Evolutionary conservation across 495 filamentous ascomycete genomes (phyloP).

Genomic region (Neurospora sp.): DNA sequence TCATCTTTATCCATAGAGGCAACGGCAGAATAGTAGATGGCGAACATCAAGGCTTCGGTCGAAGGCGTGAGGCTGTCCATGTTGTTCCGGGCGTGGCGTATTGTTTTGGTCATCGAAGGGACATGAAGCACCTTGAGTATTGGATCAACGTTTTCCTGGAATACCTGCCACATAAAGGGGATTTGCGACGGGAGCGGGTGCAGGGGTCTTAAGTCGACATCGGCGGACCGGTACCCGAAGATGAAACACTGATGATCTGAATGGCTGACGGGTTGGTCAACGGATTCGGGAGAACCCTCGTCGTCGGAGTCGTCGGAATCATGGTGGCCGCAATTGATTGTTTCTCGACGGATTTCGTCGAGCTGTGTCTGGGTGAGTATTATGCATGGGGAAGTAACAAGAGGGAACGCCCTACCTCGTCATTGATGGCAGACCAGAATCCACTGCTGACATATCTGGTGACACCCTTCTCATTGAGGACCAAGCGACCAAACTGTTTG

Average conservation of each 20-base stretch:
- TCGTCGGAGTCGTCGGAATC: conserved; percentile 45
- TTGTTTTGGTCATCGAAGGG: conserved; percentile 43
- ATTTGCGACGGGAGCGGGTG: conserved; percentile 54
- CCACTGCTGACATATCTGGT: conserved; percentile 81
- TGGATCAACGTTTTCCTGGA: conserved; percentile 61
- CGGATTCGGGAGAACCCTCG: conserved; percentile 42
- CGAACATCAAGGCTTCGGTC: conserved; percentile 64
- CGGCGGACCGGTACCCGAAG: conserved; percentile 56
- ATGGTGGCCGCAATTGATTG: conserved; percentile 59
- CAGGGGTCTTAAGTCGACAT: conserved; percentile 35
- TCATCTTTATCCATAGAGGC: conserved; percentile 54
- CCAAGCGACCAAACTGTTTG: conserved; percentile 68
- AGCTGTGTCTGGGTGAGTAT: conserved; percentile 36
- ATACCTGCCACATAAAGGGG: conserved; percentile 58
- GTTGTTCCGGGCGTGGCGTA: conserved; percentile 36
- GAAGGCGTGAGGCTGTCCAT: conserved; percentile 48
- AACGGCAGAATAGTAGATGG: conserved; percentile 68
- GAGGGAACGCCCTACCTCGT: conserved; percentile 46
- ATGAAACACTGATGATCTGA: conserved; percentile 60
- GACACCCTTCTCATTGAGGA: conserved; percentile 68
- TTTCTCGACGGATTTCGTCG: conserved; percentile 60
- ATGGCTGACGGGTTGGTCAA: conserved; percentile 18
- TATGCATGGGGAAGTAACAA: background rate
- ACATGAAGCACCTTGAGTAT: conserved; percentile 60
- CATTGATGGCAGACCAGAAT: conserved; percentile 81